Conservation (phyloP, 2,329 filamentous ascomycete genomes). For the Xylariaceae sp. region DNA sequence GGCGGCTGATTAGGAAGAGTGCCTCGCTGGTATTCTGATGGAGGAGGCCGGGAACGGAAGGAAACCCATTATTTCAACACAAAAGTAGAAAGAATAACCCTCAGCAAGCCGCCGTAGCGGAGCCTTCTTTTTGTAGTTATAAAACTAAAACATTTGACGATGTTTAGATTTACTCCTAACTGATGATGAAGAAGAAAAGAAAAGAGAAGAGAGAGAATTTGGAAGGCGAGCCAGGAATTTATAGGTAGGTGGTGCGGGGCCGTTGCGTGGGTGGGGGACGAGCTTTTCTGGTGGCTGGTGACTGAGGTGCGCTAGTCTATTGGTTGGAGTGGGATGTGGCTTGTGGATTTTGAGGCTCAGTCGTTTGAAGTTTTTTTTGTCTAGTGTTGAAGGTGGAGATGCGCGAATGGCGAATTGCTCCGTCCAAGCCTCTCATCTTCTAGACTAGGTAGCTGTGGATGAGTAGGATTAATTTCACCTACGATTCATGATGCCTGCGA, state of each 20-base stretch:
- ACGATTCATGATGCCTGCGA: too few relatives aligned
- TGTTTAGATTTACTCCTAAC: constrained; percentile 46
- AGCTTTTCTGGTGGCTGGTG: constrained; percentile 12
- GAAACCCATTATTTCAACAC: constrained; percentile 45
- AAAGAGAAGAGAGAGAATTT: constrained; percentile 25
- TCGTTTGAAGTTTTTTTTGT: too few relatives aligned
- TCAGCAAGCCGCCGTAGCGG: constrained; percentile 47
- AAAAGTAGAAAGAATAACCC: constrained; percentile 41
- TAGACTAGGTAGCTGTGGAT: too few relatives aligned
- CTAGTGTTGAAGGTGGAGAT: too few relatives aligned
- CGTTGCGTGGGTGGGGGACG: constrained; percentile 25
- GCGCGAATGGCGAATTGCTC: too few relatives aligned
- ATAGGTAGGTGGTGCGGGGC: constrained; percentile 13
- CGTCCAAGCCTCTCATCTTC: too few relatives aligned
- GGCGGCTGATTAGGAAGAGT: constrained; percentile 45
- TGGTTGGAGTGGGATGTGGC: not conserved
- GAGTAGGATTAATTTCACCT: too few relatives aligned
- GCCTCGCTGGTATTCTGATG: constrained; percentile 39
- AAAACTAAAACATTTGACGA: constrained; percentile 47
- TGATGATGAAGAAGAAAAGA: constrained; percentile 45
- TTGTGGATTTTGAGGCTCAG: not conserved
- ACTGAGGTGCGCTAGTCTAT: not conserved
- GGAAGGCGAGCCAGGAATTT: constrained; percentile 11
- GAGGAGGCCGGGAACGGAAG: constrained; percentile 48
- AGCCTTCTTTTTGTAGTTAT: constrained; percentile 40